A percentile compares a stretch with the other conserved stretches of the same genome.
phyloP scores from a whole-genome alignment of 805 yeast genomes.

The Tanozyma kutaoensis region DNA sequence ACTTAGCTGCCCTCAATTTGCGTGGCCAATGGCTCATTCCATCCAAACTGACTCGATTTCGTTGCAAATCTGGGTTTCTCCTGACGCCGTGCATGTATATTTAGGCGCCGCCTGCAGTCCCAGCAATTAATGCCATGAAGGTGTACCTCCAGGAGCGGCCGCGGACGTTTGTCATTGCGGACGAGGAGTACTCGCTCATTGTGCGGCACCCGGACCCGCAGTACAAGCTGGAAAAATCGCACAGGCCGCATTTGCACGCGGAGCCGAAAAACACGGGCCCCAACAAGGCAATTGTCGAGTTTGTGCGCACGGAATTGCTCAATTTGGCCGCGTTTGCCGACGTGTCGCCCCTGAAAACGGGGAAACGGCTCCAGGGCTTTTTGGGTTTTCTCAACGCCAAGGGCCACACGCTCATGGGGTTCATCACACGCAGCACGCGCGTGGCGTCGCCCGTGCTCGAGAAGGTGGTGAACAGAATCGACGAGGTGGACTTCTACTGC shows the following conservation, averaged over 20 bases:
- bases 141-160: constrained; percentile 52
- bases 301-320: constrained; percentile 27
- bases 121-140: constrained; percentile 27
- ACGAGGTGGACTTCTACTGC: constrained; percentile 55
- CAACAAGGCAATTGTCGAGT: constrained; percentile 35
- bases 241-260: constrained; percentile 10
- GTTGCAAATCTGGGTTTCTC: not conserved
- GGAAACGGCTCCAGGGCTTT: constrained; percentile 34
- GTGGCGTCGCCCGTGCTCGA: constrained; percentile 48
- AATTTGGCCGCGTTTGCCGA: constrained; percentile 30
- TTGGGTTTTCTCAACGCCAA: constrained; percentile 48
- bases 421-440: constrained; percentile 38
- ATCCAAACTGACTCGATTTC: not conserved
- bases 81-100: not conserved
- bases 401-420: constrained; percentile 40
- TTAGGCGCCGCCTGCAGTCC: not conserved
- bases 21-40: not conserved
- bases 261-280: constrained; percentile 1
- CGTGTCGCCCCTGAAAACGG: constrained; percentile 16
- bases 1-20: not conserved
- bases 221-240: constrained; percentile 8
- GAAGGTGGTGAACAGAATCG: constrained; percentile 39
- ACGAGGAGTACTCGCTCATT: constrained; percentile 44
- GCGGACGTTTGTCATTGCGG: constrained; percentile 54
- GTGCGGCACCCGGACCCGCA: constrained; percentile 35